phyloP scores from a whole-genome alignment of 345 rosid genomes.

The Capsella bursapastoris region DNA sequence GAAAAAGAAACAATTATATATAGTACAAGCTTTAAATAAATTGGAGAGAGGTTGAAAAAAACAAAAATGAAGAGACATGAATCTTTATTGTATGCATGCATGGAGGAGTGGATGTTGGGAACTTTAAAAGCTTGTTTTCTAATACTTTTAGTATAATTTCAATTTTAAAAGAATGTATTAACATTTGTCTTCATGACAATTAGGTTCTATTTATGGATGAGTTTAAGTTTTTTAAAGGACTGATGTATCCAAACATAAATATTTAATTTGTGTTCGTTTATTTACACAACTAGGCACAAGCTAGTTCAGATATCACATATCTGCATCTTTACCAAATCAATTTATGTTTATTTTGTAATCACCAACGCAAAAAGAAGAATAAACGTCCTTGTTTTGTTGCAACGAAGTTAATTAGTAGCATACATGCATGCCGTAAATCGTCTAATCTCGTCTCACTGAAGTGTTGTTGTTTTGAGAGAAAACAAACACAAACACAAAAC shows the following conservation, averaged over 20 bases:
- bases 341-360: neutral
- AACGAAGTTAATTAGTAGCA: neutral
- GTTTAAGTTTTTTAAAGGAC: neutral
- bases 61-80: constrained; percentile 24
- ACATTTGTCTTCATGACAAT: neutral
- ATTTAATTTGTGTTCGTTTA: neutral
- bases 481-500: neutral
- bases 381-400: neutral
- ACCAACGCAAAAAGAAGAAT: neutral
- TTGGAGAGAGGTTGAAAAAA: constrained; percentile 13
- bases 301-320: neutral
- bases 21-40: constrained; percentile 21
- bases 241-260: neutral
- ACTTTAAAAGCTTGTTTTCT: constrained; percentile 31
- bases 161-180: neutral
- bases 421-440: neutral
- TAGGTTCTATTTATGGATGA: neutral
- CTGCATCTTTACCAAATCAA: neutral
- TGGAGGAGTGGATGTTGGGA: constrained; percentile 35
- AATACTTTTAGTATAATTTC: neutral
- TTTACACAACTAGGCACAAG: neutral
- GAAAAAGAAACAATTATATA: neutral
- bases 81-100: constrained; percentile 39
- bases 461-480: neutral
- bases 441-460: neutral